phyloP scores from a whole-genome alignment of 495 filamentous ascomycete species.

The Podospora appendiculata region DNA sequence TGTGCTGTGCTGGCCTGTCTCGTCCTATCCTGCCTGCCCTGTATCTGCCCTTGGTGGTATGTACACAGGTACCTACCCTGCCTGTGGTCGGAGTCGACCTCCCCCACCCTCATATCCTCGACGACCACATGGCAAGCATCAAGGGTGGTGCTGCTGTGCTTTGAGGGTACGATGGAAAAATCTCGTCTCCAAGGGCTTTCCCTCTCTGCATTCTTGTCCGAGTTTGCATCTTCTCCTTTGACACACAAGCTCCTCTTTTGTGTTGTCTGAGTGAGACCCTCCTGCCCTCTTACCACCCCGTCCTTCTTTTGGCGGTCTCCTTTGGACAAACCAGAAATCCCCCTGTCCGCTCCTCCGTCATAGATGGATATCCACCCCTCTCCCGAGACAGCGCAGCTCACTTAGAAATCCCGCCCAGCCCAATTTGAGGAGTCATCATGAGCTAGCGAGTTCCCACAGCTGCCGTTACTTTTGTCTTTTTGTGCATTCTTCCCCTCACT shows the following conservation, averaged over 20 bases:
- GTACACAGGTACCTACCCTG: too few relatives aligned
- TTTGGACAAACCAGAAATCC: constrained; percentile 14
- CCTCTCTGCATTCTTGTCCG: constrained; percentile 2
- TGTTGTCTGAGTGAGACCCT: neutral
- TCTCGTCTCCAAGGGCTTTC: constrained; percentile 20
- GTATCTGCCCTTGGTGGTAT: too few relatives aligned
- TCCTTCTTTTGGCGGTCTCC: constrained; percentile 13
- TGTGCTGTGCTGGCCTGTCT: too few relatives aligned
- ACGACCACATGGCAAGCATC: constrained; percentile 41
- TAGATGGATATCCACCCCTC: constrained; percentile 28
- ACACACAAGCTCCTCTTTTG: constrained; percentile 1
- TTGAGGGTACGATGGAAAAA: constrained; percentile 4
- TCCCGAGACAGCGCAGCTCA: constrained; percentile 16
- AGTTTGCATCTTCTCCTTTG: constrained; percentile 8
- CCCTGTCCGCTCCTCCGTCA: constrained; percentile 19
- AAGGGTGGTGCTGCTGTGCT: constrained; percentile 19
- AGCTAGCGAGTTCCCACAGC: constrained; percentile 21
- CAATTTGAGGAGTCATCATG: constrained; percentile 22
- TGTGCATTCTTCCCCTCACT: constrained; percentile 18
- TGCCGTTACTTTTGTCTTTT: constrained; percentile 14
- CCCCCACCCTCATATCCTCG: constrained; percentile 23
- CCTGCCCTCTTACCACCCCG: neutral
- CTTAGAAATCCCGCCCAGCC: constrained; percentile 15
- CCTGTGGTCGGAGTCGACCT: constrained; percentile 12
- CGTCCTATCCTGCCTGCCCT: too few relatives aligned